phyloP scores from a whole-genome alignment of 306 rosid species.

The Dicorynia guianensis region DNA sequence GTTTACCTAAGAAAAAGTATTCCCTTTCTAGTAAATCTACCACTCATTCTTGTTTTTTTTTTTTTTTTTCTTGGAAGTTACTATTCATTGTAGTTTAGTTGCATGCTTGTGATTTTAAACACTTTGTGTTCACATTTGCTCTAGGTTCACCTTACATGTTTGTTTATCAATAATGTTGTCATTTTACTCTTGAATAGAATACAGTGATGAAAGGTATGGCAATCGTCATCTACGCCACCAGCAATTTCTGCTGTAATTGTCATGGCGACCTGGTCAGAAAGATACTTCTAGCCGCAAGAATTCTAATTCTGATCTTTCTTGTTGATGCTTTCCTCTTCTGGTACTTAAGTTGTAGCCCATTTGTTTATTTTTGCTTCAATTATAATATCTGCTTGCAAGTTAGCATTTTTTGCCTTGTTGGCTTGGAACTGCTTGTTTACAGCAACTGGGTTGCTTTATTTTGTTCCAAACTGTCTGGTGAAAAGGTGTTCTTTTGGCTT shows the following conservation, averaged over 20 bases:
- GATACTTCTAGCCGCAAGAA: slow-evolving; percentile 24
- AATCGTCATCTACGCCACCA: slow-evolving; percentile 7
- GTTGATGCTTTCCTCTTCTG: slow-evolving; percentile 3
- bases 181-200: not conserved
- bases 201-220: slow-evolving; percentile 40
- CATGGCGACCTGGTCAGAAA: slow-evolving; percentile 53
- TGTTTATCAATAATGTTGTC: too few relatives aligned
- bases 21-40: too few relatives aligned
- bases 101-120: too few relatives aligned
- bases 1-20: too few relatives aligned
- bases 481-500: not conserved
- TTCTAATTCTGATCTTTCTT: not conserved
- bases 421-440: not conserved
- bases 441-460: too few relatives aligned
- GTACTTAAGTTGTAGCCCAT: not conserved
- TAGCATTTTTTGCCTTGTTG: not conserved
- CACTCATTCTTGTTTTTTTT: too few relatives aligned
- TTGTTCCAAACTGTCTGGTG: too few relatives aligned
- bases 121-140: too few relatives aligned
- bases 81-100: too few relatives aligned
- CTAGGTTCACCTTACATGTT: too few relatives aligned
- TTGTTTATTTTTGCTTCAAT: slow-evolving; percentile 7
- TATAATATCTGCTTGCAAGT: slow-evolving; percentile 14
- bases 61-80: too few relatives aligned
- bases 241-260: slow-evolving; percentile 25